Conservation (phyloP, 208 protist species). For the Crithidia brevicula region DNA sequence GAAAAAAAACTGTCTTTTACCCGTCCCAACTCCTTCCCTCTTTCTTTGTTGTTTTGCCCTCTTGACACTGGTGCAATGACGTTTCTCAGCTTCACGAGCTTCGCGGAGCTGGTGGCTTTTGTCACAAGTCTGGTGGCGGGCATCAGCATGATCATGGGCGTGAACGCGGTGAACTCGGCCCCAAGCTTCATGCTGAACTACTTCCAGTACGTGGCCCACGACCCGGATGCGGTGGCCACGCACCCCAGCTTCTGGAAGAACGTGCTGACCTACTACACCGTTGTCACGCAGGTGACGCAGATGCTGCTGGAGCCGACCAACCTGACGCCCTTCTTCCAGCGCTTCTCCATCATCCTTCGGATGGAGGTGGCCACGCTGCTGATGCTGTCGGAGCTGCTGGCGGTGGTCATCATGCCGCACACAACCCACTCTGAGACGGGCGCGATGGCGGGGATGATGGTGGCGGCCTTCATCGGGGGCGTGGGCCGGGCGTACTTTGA, state of each 20-base stretch:
- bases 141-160: constrained; percentile 66
- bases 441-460: constrained; percentile 49
- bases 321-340: constrained; percentile 40
- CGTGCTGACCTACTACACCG: constrained; percentile 61
- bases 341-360: constrained; percentile 44
- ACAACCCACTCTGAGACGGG: constrained; percentile 14
- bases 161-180: constrained; percentile 75
- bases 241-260: constrained; percentile 45
- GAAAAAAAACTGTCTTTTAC: too few species aligned
- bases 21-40: too few species aligned
- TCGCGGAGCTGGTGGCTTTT: constrained; percentile 41
- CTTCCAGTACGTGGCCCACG: constrained; percentile 44
- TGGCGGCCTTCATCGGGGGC: constrained; percentile 41
- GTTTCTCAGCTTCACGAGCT: constrained; percentile 16
- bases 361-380: constrained; percentile 30
- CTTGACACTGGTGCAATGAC: constrained; percentile 13
- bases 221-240: constrained; percentile 32
- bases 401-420: constrained; percentile 42
- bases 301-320: constrained; percentile 40
- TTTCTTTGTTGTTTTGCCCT: not conserved
- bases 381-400: constrained; percentile 47
- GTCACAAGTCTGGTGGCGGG: constrained; percentile 62
- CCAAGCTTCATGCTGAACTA: constrained; percentile 70
- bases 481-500: constrained; percentile 61
- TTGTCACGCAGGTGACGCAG: constrained; percentile 59